A percentile compares a stretch with the other conserved stretches of the same genome.
Conservation (phyloP, 805 yeast genomes). For the Yamadazyma sp. region DNA sequence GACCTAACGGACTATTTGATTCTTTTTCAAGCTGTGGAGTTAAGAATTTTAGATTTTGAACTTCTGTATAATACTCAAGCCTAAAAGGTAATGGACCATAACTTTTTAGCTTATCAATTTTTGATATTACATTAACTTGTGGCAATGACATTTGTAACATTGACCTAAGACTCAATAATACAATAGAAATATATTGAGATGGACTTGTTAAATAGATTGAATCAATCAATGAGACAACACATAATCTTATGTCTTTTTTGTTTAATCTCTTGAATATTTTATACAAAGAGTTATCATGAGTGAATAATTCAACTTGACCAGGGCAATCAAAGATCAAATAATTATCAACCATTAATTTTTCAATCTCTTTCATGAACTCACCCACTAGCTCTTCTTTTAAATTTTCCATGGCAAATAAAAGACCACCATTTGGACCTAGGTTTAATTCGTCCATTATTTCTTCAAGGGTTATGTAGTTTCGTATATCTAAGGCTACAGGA, state of each 20-base stretch:
- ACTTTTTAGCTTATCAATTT: conserved; percentile 74
- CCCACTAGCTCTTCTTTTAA: conserved; percentile 88
- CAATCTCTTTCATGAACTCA: conserved; percentile 81
- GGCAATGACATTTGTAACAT: conserved; percentile 94
- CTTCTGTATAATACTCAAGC: conserved; percentile 87
- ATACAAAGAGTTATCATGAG: conserved; percentile 76
- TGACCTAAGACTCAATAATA: conserved; percentile 77
- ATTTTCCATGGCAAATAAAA: conserved; percentile 81
- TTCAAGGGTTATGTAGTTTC: conserved; percentile 73
- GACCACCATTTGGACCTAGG: conserved; percentile 88
- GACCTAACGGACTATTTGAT: conserved; percentile 60
- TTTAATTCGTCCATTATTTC: conserved; percentile 71
- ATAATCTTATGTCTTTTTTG: conserved; percentile 63
- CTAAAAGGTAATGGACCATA: conserved; percentile 83
- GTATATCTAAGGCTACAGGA: conserved; percentile 65
- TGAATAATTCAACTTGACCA: conserved; percentile 93
- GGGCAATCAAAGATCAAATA: conserved; percentile 94
- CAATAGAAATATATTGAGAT: conserved; percentile 79
- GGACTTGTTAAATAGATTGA: conserved; percentile 80
- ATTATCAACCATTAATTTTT: conserved; percentile 52
- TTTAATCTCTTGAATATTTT: conserved; percentile 59
- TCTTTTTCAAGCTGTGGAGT: conserved; percentile 71
- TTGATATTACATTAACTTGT: conserved; percentile 87
- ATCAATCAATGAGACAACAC: conserved; percentile 86
- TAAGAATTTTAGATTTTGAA: conserved; percentile 72